Base-by-base conservation (phyloP, 805 yeast genomes). In the Monosporozyma yasuniensis region DNA sequence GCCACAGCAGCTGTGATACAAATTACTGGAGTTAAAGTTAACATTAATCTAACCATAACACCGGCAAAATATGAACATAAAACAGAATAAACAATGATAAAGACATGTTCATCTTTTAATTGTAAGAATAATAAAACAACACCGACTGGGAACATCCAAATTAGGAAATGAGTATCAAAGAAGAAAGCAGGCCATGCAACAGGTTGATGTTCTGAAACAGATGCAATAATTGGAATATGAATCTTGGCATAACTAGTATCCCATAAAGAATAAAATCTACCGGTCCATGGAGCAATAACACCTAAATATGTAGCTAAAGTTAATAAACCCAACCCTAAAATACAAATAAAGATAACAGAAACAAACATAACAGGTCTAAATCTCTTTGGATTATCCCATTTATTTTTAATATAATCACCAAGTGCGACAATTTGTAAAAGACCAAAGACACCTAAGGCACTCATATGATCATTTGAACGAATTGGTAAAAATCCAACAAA, bases 141-240 rank as follows among this genome's bases (percentile, higher is more conserved):
- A 55, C 99, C 99, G 5, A 90, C 97, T 48, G 99, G 99, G 87
- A 93, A 93, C 58, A 93, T 75, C 99, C 99, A 95, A 61, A 91
- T 87, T 70, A 93, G 75, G 75, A 91, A 79, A 61, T 82, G 87
- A 47, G 93, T 83, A 68, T 93, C 99, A 66, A 91, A 87, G 78
- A 88, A 93, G 68, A 93, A 95, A 11, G 97, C 81, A 10, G 98
- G 96, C 99, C 99, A 93, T 3, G 99, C 96, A n/a, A 98, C 91
- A 52, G 99, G 99, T 75, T 93, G 99, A 74, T 93, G 99, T 73
- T 93, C 99, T 12, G 96, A 87, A 37, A 93, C 99, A 3, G 97
- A 90, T 1, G 99, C 99, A 70, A 93, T 93, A 65, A 93, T 93
- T 43, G 99, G 99, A 61, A 93, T 93, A 66, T 93, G 99, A 57